Evolutionary conservation across 352 stramenopile species (phyloP).

Genomic region (Globisporangium takayamanum): DNA sequence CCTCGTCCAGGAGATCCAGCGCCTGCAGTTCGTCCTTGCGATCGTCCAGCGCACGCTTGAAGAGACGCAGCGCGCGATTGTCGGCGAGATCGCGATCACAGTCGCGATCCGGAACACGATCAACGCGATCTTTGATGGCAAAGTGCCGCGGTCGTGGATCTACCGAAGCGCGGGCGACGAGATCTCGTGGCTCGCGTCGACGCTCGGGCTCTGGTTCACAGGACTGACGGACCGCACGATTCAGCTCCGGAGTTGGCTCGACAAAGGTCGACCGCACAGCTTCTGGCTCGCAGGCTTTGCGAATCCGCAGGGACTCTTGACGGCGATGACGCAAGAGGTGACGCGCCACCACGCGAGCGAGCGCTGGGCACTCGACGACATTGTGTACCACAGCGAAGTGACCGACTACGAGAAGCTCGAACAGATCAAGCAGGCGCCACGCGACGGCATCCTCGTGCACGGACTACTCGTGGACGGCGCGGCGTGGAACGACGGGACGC

Average conservation of each 20-base stretch:
- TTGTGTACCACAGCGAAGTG: conserved; percentile 77
- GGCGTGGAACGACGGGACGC: conserved; percentile 59
- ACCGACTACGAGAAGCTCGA: conserved; percentile 76
- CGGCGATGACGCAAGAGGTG: conserved; percentile 68
- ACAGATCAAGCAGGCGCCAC: conserved; percentile 65
- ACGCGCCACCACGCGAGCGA: conserved; percentile 61
- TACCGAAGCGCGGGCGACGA: conserved; percentile 43
- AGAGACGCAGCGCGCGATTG: conserved; percentile 48
- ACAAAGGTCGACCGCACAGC: conserved; percentile 48
- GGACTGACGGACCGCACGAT: conserved; percentile 48
- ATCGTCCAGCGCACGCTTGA: conserved; percentile 47
- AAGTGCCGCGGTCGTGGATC: conserved; percentile 51
- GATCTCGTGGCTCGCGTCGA: conserved; percentile 63
- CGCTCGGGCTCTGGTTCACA: conserved; percentile 63
- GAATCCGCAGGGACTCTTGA: conserved; percentile 77
- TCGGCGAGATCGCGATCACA: conserved; percentile 57
- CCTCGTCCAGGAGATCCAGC: conserved; percentile 65
- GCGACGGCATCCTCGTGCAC: conserved; percentile 72
- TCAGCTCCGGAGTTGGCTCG: conserved; percentile 59
- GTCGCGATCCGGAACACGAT: conserved; percentile 42
- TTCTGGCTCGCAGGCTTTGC: conserved; percentile 77
- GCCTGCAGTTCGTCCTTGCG: conserved; percentile 47
- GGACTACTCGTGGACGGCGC: conserved; percentile 67
- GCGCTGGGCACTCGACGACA: conserved; percentile 72
- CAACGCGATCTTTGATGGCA: conserved; percentile 66